A percentile compares a stretch with the other conserved stretches of the same genome.
These are phyloP conservation scores for Phytophthora vignae DNA, from an alignment of 352 stramenopile genomes.

Conservation along the genomic window DNA sequence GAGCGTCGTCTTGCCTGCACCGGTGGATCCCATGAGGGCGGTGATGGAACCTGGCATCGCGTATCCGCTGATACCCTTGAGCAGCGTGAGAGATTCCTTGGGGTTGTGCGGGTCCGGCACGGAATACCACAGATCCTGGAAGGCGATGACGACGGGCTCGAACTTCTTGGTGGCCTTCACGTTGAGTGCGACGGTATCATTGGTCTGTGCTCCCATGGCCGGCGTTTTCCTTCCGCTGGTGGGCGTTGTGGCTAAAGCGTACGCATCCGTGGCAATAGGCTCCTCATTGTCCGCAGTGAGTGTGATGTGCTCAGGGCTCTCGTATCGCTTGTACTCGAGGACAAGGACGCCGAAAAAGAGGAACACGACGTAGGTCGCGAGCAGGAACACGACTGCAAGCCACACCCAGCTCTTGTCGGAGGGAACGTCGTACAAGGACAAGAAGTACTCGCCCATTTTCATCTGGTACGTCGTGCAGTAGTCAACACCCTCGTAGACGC, in stretches of 20 bases:
- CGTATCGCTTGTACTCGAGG: slow-evolving; percentile 40
- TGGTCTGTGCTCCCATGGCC: not conserved
- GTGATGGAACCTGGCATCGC: slow-evolving; percentile 53
- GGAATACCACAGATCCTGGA: slow-evolving; percentile 50
- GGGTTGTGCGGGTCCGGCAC: slow-evolving; percentile 39
- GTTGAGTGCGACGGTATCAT: slow-evolving; percentile 13
- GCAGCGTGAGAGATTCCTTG: slow-evolving; percentile 64
- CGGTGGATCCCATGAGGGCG: slow-evolving; percentile 61
- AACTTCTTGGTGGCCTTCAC: slow-evolving; percentile 17
- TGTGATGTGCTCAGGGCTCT: slow-evolving; percentile 20
- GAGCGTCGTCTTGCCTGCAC: slow-evolving; percentile 91
- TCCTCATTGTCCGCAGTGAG: not conserved
- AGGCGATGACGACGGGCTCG: slow-evolving; percentile 37
- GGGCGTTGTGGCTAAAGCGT: slow-evolving; percentile 24
- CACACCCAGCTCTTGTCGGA: slow-evolving; percentile 34
- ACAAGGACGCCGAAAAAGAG: slow-evolving; percentile 31
- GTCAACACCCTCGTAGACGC: slow-evolving; percentile 45
- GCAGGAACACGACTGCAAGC: slow-evolving; percentile 33
- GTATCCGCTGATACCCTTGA: slow-evolving; percentile 60
- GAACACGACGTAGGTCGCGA: slow-evolving; percentile 35
- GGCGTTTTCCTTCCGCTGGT: slow-evolving; percentile 16
- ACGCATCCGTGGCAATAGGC: no score
- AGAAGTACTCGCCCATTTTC: slow-evolving; percentile 34
- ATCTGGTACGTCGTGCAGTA: slow-evolving; percentile 50
- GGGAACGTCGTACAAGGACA: slow-evolving; percentile 39